Evolutionary conservation across 2,329 filamentous ascomycete species (phyloP).

Genomic region (Aspergillus fijiensis): DNA sequence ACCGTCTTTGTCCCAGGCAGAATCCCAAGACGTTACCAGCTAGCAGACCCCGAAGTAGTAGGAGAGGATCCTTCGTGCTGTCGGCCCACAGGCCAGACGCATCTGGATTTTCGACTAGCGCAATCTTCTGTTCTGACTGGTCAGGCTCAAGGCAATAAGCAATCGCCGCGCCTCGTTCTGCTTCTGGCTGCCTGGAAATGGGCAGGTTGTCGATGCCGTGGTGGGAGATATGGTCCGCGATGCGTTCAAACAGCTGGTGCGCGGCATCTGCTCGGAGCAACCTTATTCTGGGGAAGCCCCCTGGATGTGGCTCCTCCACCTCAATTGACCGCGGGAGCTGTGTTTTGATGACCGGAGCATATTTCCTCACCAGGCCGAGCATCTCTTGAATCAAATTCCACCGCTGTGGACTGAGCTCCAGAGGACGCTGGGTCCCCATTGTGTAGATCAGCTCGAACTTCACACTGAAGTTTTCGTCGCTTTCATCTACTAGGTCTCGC

Average conservation of each 20-base stretch:
- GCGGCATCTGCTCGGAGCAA: slow-evolving; percentile 47
- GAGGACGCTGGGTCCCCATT: slow-evolving; percentile 52
- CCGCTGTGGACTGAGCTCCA: slow-evolving; percentile 56
- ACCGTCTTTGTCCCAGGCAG: slow-evolving; percentile 58
- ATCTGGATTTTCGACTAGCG: slow-evolving; percentile 32
- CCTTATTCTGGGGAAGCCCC: slow-evolving; percentile 51
- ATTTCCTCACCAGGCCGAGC: slow-evolving; percentile 45
- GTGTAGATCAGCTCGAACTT: slow-evolving; percentile 66
- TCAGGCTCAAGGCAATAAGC: slow-evolving; percentile 48
- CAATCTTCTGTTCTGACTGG: slow-evolving; percentile 32
- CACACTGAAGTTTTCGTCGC: slow-evolving; percentile 62
- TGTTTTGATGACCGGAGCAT: slow-evolving; percentile 31
- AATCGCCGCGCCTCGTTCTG: slow-evolving; percentile 33
- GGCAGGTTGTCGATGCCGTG: slow-evolving; percentile 49
- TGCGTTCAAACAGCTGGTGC: slow-evolving; percentile 21
- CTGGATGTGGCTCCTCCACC: slow-evolving; percentile 30
- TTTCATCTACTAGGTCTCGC: slow-evolving; percentile 64
- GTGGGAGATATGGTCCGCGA: slow-evolving; percentile 43
- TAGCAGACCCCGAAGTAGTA: slow-evolving; percentile 50
- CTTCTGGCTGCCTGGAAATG: slow-evolving; percentile 36
- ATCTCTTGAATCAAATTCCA: slow-evolving; percentile 59
- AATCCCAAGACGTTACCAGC: slow-evolving; percentile 57
- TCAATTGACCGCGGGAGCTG: slow-evolving; percentile 46
- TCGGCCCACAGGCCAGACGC: slow-evolving; percentile 46
- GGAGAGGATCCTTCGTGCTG: slow-evolving; percentile 36